phyloP scores from a whole-genome alignment of 2,329 filamentous ascomycete genomes.

The Alternaria brassicicola region DNA sequence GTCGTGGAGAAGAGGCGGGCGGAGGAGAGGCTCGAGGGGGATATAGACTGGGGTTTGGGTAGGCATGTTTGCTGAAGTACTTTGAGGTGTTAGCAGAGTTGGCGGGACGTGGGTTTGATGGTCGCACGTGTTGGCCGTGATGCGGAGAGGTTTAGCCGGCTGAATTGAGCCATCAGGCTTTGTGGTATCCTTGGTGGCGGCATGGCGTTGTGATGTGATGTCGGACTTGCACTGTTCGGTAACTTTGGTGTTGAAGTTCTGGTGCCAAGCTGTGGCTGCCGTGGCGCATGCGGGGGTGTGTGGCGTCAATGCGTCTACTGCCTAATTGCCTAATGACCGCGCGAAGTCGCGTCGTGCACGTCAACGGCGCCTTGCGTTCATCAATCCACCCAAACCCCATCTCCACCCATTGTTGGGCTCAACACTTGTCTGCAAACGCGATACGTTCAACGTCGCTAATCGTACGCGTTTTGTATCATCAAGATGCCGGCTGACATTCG shows the following conservation, averaged over 20 bases:
- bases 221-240: not conserved
- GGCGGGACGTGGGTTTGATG: constrained; percentile 7
- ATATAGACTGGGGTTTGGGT: constrained; percentile 43
- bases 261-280: constrained; percentile 29
- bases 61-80: constrained; percentile 29
- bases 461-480: not conserved
- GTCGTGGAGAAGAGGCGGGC: constrained; percentile 76
- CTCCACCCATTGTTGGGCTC: constrained; percentile 1
- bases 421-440: not conserved
- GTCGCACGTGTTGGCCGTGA: constrained; percentile 32
- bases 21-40: constrained; percentile 25
- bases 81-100: constrained; percentile 20
- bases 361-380: constrained; percentile 14
- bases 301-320: constrained; percentile 17
- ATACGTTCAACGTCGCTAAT: not conserved
- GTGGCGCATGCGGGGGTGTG: constrained; percentile 12
- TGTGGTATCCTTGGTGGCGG: constrained; percentile 48
- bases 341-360: constrained; percentile 27
- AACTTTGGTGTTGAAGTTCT: constrained; percentile 27
- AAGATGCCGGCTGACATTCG: constrained; percentile 86
- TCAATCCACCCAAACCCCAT: constrained; percentile 5
- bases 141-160: constrained; percentile 34
- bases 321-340: constrained; percentile 19
- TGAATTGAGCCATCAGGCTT: constrained; percentile 44
- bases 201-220: constrained; percentile 39